These are phyloP conservation scores for Pseudocercospora fuligena DNA, from an alignment of 2,329 filamentous ascomycete species.

Conservation along the genomic window DNA sequence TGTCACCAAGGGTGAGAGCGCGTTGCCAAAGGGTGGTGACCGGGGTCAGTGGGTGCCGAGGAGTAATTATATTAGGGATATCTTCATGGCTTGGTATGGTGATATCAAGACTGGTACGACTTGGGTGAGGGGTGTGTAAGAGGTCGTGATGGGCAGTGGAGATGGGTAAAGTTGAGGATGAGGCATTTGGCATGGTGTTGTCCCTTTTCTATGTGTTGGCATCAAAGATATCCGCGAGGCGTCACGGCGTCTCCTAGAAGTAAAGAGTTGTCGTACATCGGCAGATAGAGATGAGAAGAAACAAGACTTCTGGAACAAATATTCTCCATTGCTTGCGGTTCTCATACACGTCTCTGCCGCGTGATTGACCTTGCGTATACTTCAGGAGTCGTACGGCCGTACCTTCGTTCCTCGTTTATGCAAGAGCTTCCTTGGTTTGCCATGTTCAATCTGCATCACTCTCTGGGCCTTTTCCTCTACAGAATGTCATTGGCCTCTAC, in stretches of 20 bases:
- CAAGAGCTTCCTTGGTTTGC: too few relatives aligned
- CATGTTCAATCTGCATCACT: too few relatives aligned
- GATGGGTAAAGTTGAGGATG: too few relatives aligned
- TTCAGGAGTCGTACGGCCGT: too few relatives aligned
- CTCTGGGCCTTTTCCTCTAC: too few relatives aligned
- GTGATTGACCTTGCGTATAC: too few relatives aligned
- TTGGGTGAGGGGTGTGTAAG: constrained; percentile 37
- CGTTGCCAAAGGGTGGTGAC: constrained; percentile 56
- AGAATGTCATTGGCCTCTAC: too few relatives aligned
- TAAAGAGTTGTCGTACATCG: background rate
- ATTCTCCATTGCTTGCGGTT: too few relatives aligned
- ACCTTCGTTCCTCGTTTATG: too few relatives aligned
- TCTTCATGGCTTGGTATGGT: constrained; percentile 48
- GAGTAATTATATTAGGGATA: constrained; percentile 51
- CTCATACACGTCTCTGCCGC: too few relatives aligned
- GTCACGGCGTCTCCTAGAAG: background rate
- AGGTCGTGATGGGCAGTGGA: too few relatives aligned
- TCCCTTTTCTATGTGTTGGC: background rate
- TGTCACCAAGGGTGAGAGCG: constrained; percentile 47
- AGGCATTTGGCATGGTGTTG: background rate
- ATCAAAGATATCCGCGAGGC: constrained; percentile 6
- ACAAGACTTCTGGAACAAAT: background rate
- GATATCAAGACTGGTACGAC: constrained; percentile 49
- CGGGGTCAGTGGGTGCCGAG: constrained; percentile 51
- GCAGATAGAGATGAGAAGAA: background rate